phyloP scores from a whole-genome alignment of 202 grass and related monocot genomes.

The Carex arenaria region DNA sequence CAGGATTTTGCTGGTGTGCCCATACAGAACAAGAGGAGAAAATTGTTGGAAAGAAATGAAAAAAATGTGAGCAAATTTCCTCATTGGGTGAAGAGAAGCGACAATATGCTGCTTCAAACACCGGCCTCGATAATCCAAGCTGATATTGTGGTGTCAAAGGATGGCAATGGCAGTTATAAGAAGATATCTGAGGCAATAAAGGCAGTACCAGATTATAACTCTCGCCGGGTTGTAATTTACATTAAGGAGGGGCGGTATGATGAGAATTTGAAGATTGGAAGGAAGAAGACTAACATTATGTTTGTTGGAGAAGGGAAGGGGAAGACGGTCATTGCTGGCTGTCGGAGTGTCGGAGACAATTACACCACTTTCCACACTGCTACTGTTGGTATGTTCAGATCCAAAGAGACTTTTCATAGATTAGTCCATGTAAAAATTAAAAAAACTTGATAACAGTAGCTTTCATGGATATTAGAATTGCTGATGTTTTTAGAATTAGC shows the following conservation, averaged over 20 bases:
- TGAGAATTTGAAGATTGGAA: constrained; percentile 51
- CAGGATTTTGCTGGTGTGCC: constrained; percentile 18
- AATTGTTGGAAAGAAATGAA: constrained; percentile 1
- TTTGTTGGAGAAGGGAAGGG: constrained; percentile 54
- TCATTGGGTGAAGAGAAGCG: constrained; percentile 28
- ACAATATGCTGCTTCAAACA: constrained; percentile 32
- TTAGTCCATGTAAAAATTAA: too few species aligned
- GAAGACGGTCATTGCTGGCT: constrained; percentile 28
- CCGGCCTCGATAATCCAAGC: constrained; percentile 14
- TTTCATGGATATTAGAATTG: too few species aligned
- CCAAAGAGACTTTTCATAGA: neutral
- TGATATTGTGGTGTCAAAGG: constrained; percentile 57
- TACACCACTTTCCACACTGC: constrained; percentile 54
- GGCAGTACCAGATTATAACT: constrained; percentile 39
- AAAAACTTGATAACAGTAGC: too few species aligned
- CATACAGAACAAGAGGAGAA: constrained; percentile 22
- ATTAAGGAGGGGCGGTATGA: constrained; percentile 52
- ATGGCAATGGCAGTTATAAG: constrained; percentile 37
- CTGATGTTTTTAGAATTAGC: too few species aligned
- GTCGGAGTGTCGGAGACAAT: constrained; percentile 29
- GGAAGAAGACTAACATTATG: constrained; percentile 48
- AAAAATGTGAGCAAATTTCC: constrained; percentile 20
- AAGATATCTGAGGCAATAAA: constrained; percentile 35
- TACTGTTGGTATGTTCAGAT: constrained; percentile 43
- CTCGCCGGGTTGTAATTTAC: constrained; percentile 37